Evolutionary conservation across 208 protist species (phyloP).

Genomic region (Wallacemonas collosoma): DNA sequence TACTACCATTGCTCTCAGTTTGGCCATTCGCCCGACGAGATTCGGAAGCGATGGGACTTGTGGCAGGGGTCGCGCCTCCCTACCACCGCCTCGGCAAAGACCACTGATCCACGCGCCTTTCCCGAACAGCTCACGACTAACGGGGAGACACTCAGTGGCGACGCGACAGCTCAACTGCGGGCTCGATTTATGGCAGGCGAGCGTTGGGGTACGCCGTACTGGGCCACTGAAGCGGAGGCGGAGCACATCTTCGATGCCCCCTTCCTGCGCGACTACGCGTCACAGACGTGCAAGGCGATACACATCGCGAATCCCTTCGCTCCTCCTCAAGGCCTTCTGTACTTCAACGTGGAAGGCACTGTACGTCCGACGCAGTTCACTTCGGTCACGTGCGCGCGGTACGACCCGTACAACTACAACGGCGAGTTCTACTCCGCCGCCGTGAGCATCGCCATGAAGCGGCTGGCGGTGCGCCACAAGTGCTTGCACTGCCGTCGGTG

Average conservation of each 20-base stretch:
- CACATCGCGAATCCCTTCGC: conserved; percentile 10
- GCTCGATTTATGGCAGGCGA: conserved; percentile 13
- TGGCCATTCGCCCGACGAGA: conserved; percentile 10
- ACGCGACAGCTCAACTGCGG: conserved; percentile 24
- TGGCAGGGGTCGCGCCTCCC: neutral
- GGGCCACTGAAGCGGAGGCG: conserved; percentile 68
- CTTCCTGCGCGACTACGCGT: conserved; percentile 35
- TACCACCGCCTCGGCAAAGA: no score
- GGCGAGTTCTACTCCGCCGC: conserved; percentile 43
- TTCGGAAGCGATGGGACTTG: conserved; percentile 28
- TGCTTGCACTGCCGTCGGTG: conserved; percentile 56
- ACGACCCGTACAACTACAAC: conserved; percentile 61
- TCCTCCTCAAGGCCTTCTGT: conserved; percentile 18
- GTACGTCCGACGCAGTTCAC: conserved; percentile 36
- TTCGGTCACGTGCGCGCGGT: conserved; percentile 44
- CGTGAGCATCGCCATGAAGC: conserved; percentile 61
- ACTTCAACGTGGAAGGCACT: conserved; percentile 61
- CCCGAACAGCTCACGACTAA: conserved; percentile 52
- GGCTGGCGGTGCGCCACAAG: conserved; percentile 43
- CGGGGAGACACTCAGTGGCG: conserved; percentile 54
- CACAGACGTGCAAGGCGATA: conserved; percentile 19
- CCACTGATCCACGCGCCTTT: neutral
- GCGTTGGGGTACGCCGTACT: conserved; percentile 34
- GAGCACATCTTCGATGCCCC: conserved; percentile 43
- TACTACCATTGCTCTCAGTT: conserved; percentile 69